These are phyloP conservation scores for Raffaelea ambrosiae DNA, from an alignment of 2,329 filamentous ascomycete genomes.

Conservation along the genomic window DNA sequence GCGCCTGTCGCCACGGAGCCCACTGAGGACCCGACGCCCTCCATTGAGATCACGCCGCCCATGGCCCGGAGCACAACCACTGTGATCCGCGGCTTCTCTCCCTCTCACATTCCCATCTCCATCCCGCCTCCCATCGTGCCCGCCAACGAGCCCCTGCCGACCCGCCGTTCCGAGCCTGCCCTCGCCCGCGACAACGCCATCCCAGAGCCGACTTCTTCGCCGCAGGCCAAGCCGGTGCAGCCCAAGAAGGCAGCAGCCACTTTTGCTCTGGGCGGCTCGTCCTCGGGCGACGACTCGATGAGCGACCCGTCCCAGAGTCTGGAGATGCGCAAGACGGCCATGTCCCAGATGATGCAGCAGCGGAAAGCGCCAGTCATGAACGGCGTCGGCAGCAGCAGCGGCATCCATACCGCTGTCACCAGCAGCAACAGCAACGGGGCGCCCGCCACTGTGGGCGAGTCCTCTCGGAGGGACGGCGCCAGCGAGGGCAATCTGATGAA, in stretches of 20 bases:
- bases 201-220: constrained; percentile 50
- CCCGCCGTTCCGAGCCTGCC: not conserved
- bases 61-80: constrained; percentile 32
- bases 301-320: constrained; percentile 42
- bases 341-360: constrained; percentile 24
- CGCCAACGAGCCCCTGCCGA: too few relatives aligned
- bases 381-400: too few relatives aligned
- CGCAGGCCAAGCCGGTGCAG: constrained; percentile 57
- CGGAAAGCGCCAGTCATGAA: constrained; percentile 15
- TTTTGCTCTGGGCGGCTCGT: constrained; percentile 72
- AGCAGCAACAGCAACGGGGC: constrained; percentile 34
- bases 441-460: not conserved
- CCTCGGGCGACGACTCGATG: constrained; percentile 73
- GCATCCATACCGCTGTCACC: constrained; percentile 13
- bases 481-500: constrained; percentile 73
- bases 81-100: constrained; percentile 80
- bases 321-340: constrained; percentile 28
- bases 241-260: constrained; percentile 55
- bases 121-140: constrained; percentile 26
- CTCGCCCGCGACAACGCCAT: constrained; percentile 32
- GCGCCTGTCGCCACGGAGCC: too few relatives aligned
- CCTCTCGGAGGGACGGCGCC: constrained; percentile 29
- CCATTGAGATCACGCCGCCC: not conserved
- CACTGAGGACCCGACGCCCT: not conserved
- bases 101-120: constrained; percentile 51